Evolutionary conservation across 805 yeast genomes (phyloP), one percentile per base, ranked within the genome.

Genomic region (Starmerella ratchasimensis): DNA sequence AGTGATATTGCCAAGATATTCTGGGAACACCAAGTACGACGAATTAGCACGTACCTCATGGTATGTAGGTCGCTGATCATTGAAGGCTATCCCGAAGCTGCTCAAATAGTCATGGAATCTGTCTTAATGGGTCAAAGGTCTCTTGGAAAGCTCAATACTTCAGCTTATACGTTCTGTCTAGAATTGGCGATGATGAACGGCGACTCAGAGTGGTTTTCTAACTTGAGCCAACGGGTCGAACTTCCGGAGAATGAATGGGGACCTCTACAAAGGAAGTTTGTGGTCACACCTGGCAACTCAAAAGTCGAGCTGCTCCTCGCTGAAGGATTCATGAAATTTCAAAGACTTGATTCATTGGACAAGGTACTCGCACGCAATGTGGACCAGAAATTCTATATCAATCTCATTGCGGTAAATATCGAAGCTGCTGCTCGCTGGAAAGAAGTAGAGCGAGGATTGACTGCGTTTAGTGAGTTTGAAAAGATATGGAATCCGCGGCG

Each of bases 71-170:
- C 47, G 25, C 41, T 58, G 28, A 39, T 47, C 9, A 22, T n/a
- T 13, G 30, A 39, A 11, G 41, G 45, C 16, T 43, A 48, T 31
- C 28, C 36, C 2, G 34, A 38, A 29, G 53, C 55, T 2, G 59
- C 59, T 3, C 47, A 43, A 31, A 32, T 42, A 14, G 43, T 51
- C 9, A 34, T 56, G 35, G 53, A 56, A 35, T 48, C 54, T 16
- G 40, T 56, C 29, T 25, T 51, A 17, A 34, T 46, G 41, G 33
- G 44, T 29, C 49, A 22, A n/a, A 23, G 23, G 20, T 11, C 26
- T 4, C 32, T 31, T 2, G 21, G 15, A 7, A 13, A 8, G 18
- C 16, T 34, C 17, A 16, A 19, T 2, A 28, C 34, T 2, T 16
- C 41, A 0, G 29, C 39, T 4, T 38, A 25, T 23, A 32, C 37